phyloP scores from a whole-genome alignment of 371 early-diverging fungal species.

The Saksenaea oblongispora region DNA sequence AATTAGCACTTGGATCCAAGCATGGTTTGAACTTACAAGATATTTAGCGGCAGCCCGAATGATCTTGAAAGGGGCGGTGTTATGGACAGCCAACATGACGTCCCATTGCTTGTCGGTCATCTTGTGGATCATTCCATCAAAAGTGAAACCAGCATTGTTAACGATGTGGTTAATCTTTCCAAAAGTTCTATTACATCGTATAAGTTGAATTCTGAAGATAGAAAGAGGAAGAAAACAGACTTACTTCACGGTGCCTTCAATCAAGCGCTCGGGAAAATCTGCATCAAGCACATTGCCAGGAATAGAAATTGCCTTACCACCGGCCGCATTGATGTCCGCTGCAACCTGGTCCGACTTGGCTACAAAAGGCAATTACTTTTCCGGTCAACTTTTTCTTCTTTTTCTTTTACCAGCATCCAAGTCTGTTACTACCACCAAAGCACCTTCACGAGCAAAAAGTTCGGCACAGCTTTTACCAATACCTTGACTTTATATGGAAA shows the following conservation, averaged over 20 bases:
- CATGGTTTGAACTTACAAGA: conserved; percentile 28
- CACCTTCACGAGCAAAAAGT: conserved; percentile 81
- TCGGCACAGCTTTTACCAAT: conserved; percentile 78
- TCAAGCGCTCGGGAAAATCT: conserved; percentile 58
- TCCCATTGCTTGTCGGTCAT: conserved; percentile 72
- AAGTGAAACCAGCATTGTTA: conserved; percentile 75
- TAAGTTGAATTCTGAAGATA: neutral
- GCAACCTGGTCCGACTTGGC: conserved; percentile 63
- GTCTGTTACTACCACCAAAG: conserved; percentile 72
- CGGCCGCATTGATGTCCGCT: conserved; percentile 59
- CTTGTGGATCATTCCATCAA: conserved; percentile 72
- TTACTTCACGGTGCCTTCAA: conserved; percentile 61
- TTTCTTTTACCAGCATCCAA: conserved; percentile 46
- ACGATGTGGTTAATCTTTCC: conserved; percentile 74
- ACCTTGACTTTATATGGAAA: conserved; percentile 57
- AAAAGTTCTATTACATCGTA: conserved; percentile 39
- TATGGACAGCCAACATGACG: conserved; percentile 67
- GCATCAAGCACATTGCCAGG: conserved; percentile 59
- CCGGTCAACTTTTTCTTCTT: neutral
- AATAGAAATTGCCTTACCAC: conserved; percentile 62
- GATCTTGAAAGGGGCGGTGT: conserved; percentile 71
- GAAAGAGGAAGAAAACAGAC: conserved; percentile 6
- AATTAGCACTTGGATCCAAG: neutral
- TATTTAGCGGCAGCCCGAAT: conserved; percentile 66
- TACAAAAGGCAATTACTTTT: conserved; percentile 8